Base-by-base conservation (phyloP, 164 flowering plant species). In the Stephania japonica region DNA sequence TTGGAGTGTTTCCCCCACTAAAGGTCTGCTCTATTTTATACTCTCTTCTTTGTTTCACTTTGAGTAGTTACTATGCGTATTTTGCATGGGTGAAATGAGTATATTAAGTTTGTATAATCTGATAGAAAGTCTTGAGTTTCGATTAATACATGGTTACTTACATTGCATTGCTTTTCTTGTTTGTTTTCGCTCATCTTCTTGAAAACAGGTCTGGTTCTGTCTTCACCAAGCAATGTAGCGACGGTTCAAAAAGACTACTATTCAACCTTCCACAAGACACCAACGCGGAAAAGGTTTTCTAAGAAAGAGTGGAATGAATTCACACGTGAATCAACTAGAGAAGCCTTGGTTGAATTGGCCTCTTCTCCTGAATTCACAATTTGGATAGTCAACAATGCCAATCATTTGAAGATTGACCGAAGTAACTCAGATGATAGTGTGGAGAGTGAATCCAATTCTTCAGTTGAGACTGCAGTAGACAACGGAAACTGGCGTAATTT, bases 301-400 rank as follows among this genome's bases (percentile, higher is more conserved):
- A 84, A 84, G 81, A 81, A 83, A 76, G 94, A 91, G 71, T 94
- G 91, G 91, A 86, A 88, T 59, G 88, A 88, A 26, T 90, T 91
- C 79, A 90, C 92, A 1, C 74, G 64, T n/a, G 87, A 91, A 69
- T 87, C 90, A 4, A 94, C 98, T 12, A 80, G 80, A 68, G 73
- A 88, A 71, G 92, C 97, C 25, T 49, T 94, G 68, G 84, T 86
- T 7, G 94, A 89, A 32, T 80, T 77, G 91, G 86, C 91, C 41
- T 82, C 95, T 18, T 83, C 91, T 38, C 91, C 97, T 18, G 92
- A 88, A 43, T 87, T 94, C 80, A 82, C 85, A 4, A 86, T 89
- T 41, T 94, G 97, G 98, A 72, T 94, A 14, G 75, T 86, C 5
- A 86, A 89, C 62, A 78, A 91, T 70, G 88, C 97, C 3, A 86